Evolutionary conservation across 441 rosid species (phyloP).

Genomic region (Gossypium trilobum): DNA sequence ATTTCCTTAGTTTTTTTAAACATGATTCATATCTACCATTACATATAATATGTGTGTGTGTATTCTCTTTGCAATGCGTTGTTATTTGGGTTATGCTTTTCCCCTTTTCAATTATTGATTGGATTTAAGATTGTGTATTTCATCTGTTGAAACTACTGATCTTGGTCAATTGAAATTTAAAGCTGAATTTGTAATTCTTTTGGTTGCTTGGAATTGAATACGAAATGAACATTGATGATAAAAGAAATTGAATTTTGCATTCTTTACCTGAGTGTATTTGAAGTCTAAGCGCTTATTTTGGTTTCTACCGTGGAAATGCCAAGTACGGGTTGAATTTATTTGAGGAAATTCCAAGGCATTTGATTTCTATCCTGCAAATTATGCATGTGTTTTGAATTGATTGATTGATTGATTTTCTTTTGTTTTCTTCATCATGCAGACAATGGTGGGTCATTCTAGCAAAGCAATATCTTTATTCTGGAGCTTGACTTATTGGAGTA

Average conservation of each 20-base stretch:
- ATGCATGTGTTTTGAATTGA: not conserved
- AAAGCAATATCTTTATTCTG: constrained; percentile 58
- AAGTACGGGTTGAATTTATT: not conserved
- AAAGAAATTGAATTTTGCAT: not conserved
- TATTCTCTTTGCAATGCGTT: not conserved
- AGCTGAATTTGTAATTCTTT: not conserved
- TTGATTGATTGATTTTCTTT: not conserved
- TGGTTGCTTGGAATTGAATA: not conserved
- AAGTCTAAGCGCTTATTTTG: not conserved
- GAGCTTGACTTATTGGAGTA: constrained; percentile 79
- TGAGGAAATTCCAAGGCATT: not conserved
- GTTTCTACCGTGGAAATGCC: not conserved
- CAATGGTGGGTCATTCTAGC: constrained; percentile 24
- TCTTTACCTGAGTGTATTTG: not conserved
- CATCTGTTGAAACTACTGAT: not conserved
- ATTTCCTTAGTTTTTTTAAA: not conserved
- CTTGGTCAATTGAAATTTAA: not conserved
- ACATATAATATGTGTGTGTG: too few species aligned
- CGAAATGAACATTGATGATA: not conserved
- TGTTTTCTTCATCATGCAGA: constrained; percentile 26
- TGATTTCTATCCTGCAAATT: not conserved
- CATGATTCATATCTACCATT: too few species aligned
- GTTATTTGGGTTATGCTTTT: not conserved
- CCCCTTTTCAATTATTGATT: not conserved
- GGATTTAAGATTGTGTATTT: not conserved